phyloP scores from a whole-genome alignment of 805 yeast species.

The Starmerella floricola region DNA sequence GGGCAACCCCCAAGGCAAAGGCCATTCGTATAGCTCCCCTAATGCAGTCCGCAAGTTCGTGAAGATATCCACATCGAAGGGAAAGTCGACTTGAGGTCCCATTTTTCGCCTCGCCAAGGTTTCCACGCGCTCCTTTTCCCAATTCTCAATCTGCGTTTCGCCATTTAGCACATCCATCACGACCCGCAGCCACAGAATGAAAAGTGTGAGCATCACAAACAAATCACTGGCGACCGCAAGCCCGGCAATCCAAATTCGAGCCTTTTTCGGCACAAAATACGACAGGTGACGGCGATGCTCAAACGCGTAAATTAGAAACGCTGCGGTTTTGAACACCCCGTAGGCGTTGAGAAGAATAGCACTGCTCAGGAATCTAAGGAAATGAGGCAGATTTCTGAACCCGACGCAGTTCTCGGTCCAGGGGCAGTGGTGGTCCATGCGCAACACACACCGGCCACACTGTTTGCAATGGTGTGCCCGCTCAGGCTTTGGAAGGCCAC shows the following conservation, averaged over 20 bases:
- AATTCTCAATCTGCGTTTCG: conserved; percentile 77
- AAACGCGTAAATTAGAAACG: conserved; percentile 22
- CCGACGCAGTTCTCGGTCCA: conserved; percentile 93
- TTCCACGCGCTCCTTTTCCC: conserved; percentile 82
- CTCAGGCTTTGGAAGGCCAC: conserved; percentile 31
- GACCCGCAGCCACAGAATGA: conserved; percentile 50
- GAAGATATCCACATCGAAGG: conserved; percentile 62
- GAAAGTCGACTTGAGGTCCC: conserved; percentile 41
- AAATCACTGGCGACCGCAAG: conserved; percentile 42
- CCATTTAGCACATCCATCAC: conserved; percentile 46
- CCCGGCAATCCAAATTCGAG: conserved; percentile 45
- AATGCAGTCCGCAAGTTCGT: conserved; percentile 41
- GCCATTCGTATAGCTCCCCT: conserved; percentile 49
- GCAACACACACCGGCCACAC: conserved; percentile 33
- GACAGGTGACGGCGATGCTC: conserved; percentile 38
- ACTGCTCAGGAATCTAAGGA: conserved; percentile 57
- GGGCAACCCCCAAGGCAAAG: conserved; percentile 60
- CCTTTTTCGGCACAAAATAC: conserved; percentile 38
- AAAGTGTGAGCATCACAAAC: conserved; percentile 51
- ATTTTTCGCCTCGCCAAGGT: conserved; percentile 39
- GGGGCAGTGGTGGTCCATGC: conserved; percentile 64
- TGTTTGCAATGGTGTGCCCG: conserved; percentile 34
- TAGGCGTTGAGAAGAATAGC: conserved; percentile 30
- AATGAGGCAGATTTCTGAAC: conserved; percentile 61
- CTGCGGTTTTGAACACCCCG: conserved; percentile 25